These are phyloP conservation scores for Clitoria ternatea DNA, from an alignment of 306 rosid genomes.

Conservation along the genomic window DNA sequence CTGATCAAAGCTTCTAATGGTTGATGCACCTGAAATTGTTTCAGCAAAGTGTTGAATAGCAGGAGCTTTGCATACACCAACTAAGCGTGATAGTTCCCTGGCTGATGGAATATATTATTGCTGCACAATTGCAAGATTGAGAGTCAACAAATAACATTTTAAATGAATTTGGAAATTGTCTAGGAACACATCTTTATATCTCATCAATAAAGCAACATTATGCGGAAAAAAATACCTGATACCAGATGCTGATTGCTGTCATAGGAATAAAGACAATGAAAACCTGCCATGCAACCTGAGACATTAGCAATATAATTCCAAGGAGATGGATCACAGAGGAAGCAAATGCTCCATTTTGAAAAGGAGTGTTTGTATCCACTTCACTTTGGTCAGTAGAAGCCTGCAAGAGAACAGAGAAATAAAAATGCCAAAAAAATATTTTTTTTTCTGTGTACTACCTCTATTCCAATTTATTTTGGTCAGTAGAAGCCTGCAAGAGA, in stretches of 20 bases:
- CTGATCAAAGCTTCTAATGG: constrained; percentile 61
- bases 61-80: constrained; percentile 72
- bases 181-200: neutral
- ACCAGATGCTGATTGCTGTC: constrained; percentile 25
- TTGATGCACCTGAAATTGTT: constrained; percentile 67
- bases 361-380: constrained; percentile 10
- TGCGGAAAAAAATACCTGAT: constrained; percentile 26
- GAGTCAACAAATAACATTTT: neutral
- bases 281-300: constrained; percentile 40
- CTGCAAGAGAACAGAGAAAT: neutral
- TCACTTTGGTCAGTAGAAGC: constrained; percentile 33
- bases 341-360: neutral
- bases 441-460: too few relatives aligned
- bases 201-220: neutral
- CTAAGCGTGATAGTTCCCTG: constrained; percentile 56
- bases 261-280: constrained; percentile 33
- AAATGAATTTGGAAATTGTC: neutral
- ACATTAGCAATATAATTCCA: constrained; percentile 31
- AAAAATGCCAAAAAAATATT: neutral
- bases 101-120: constrained; percentile 37
- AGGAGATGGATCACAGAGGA: constrained; percentile 3
- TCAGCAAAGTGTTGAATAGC: constrained; percentile 70
- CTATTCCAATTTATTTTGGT: constrained; percentile 30
- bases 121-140: neutral
- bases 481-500: constrained; percentile 26